These are phyloP conservation scores for Fusarium sp. DNA, from an alignment of 2,329 filamentous ascomycete species.

Conservation along the genomic window DNA sequence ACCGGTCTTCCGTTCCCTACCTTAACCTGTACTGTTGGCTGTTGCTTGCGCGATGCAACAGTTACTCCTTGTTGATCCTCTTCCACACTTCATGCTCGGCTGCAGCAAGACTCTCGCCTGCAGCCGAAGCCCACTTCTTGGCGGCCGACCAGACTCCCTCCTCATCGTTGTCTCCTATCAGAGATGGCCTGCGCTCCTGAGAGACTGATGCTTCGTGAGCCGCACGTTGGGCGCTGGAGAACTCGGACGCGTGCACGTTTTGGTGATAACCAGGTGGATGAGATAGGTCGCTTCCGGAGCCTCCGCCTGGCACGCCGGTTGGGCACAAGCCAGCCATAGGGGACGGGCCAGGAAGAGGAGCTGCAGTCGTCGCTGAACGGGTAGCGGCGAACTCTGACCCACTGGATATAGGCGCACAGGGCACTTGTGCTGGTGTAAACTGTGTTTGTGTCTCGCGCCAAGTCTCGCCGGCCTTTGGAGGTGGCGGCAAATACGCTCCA, in stretches of 20 bases:
- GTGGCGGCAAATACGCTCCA: slow-evolving; percentile 53
- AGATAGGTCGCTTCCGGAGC: slow-evolving; percentile 45
- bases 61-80: slow-evolving; percentile 65
- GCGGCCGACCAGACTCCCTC: slow-evolving; percentile 63
- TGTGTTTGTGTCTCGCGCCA: slow-evolving; percentile 46
- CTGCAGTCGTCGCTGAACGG: slow-evolving; percentile 55
- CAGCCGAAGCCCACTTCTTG: slow-evolving; percentile 65
- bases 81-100: slow-evolving; percentile 70
- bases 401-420: slow-evolving; percentile 56
- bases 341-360: slow-evolving; percentile 43
- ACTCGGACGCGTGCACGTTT: slow-evolving; percentile 60
- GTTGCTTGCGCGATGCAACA: not conserved
- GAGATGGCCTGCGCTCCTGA: slow-evolving; percentile 32
- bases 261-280: slow-evolving; percentile 67
- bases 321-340: slow-evolving; percentile 39
- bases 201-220: slow-evolving; percentile 49
- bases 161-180: slow-evolving; percentile 45
- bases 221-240: slow-evolving; percentile 56
- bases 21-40: not conserved
- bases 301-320: slow-evolving; percentile 39
- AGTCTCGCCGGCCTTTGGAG: slow-evolving; percentile 60
- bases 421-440: slow-evolving; percentile 56
- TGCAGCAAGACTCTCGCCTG: slow-evolving; percentile 64
- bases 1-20: slow-evolving; percentile 7
- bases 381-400: slow-evolving; percentile 52